Base-by-base conservation (phyloP, 2,329 filamentous ascomycete species). In the Diaporthe velutina region DNA sequence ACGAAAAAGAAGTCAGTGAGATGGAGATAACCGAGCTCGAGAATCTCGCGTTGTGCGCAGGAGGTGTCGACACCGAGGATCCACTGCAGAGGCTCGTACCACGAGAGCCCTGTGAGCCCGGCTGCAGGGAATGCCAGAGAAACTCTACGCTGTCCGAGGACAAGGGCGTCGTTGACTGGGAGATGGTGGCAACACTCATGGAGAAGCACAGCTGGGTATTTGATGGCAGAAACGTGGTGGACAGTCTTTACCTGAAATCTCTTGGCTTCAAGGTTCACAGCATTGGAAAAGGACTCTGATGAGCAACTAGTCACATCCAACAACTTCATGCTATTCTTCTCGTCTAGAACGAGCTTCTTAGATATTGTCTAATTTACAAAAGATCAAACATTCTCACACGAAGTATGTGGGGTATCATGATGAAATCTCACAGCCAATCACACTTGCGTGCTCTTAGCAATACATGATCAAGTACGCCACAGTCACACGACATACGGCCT, bases 21-120 rank as follows among this genome's bases (percentile, higher is more conserved):
- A 81, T 80, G 79, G 75, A 78, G 57, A 79, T 83, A 12, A 52
- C 77, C 48, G 77, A 76, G 13, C 66, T 82, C 30, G 81, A 83
- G 74, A 78, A 77, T 52, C 70, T 76, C 38, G 38, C 76, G 15
- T 45, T 66, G 2, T 64, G 57, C 15, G 64, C 73, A n/a, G 52
- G 75, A 4, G n/a, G 33, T 25, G 1, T 54, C 64, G 13, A 70
- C 10, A 48, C 75, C 2, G 79, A 80, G 48, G 79, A 80, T 50
- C 79, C 79, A 3, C 73, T 80, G 9, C 74, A 71, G 13, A 76
- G 78, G 45, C 75, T 79, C 12, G 9, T 68, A 10, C 71, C 74
- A 4, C 40, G 25, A 7, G 12, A 3, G 1, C 35, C 48, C 2
- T 76, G 75, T 50, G 54, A 57, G 12, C 13, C 40, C 3, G 60